Base-by-base conservation (phyloP, 345 rosid species). In the Hirschfeldia incana region DNA sequence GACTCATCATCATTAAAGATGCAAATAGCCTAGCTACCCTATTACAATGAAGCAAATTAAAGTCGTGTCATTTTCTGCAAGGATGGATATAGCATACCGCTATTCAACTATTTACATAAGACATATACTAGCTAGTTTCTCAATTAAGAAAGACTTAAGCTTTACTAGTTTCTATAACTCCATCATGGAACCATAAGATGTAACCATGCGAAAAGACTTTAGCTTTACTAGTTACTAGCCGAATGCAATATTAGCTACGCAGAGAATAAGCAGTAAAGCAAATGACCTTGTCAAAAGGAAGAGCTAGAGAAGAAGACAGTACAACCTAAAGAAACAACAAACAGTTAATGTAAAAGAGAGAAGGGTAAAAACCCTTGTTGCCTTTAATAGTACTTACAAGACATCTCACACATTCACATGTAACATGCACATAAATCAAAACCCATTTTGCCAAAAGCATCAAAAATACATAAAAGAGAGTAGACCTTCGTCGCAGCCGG, bases 401-500 rank as follows among this genome's bases (percentile, higher is more conserved):
- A 46, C 16, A 69, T 61, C 67, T 60, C 59, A 53, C 70, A 49
- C 74, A 76, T 62, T 81, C 39, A 81, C 74, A 76, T 76, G 80
- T 76, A 75, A 76, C 80, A 74, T 80, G 81, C 76, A 81, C 37
- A 83, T 15, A 76, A 69, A 79, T 67, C 76, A 82, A 84, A 85
- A 82, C 85, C 81, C 78, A 85, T 76, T 77, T 73, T 1, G 69
- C 32, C 16, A 80, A 80, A 55, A 64, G 42, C 36, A 74, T 17
- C 53, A 77, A 36, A 79, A 27, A 60, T 57, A 69, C 51, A 44
- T 59, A 32, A 46, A 12, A 49, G 11, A 73, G 67, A 76, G 77
- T 2, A 70, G 86, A 96, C 99, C 99, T 96, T 96, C 99, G 53
- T 93, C 82, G 79, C 99, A 96, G 82, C 98, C 99, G 26, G 97